These are phyloP conservation scores for Coleophoma eucalyptorum DNA, from an alignment of 2,329 filamentous ascomycete species.

Conservation along the genomic window DNA sequence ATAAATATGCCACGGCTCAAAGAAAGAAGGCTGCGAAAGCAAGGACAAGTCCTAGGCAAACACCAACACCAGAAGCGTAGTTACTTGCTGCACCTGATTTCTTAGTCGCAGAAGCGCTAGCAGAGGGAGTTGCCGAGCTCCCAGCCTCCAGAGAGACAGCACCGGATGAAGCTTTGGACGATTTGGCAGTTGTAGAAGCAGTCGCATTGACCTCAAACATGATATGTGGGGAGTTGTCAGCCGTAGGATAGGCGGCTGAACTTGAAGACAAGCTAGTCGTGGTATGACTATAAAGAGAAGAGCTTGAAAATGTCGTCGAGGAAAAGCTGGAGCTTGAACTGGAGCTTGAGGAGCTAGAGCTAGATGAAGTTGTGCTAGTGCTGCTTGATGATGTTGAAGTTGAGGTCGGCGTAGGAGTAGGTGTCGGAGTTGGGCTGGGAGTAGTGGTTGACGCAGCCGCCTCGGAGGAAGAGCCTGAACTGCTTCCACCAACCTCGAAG, in stretches of 20 bases:
- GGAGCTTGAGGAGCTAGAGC: slow-evolving; percentile 3
- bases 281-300: not conserved
- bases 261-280: not conserved
- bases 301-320: slow-evolving; percentile 5
- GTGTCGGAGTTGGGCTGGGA: slow-evolving; percentile 20
- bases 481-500: slow-evolving; percentile 28
- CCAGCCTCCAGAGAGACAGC: slow-evolving; percentile 1
- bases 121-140: slow-evolving; percentile 1
- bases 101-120: slow-evolving; percentile 9
- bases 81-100: slow-evolving; percentile 13
- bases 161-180: slow-evolving; percentile 3
- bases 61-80: slow-evolving; percentile 10
- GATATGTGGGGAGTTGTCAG: slow-evolving; percentile 13
- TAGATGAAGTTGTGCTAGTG: slow-evolving; percentile 8
- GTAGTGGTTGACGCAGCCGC: slow-evolving; percentile 14
- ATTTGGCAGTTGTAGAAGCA: slow-evolving; percentile 3
- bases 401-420: slow-evolving; percentile 15
- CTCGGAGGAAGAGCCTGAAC: slow-evolving; percentile 11
- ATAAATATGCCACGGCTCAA: slow-evolving; percentile 3
- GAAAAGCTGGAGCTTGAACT: slow-evolving; percentile 3
- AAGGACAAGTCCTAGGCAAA: slow-evolving; percentile 13
- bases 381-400: slow-evolving; percentile 14
- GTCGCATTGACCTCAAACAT: slow-evolving; percentile 18
- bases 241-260: not conserved
- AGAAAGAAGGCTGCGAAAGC: slow-evolving; percentile 17